phyloP scores from a whole-genome alignment of 352 stramenopile genomes.

The Pythium catenulatum region DNA sequence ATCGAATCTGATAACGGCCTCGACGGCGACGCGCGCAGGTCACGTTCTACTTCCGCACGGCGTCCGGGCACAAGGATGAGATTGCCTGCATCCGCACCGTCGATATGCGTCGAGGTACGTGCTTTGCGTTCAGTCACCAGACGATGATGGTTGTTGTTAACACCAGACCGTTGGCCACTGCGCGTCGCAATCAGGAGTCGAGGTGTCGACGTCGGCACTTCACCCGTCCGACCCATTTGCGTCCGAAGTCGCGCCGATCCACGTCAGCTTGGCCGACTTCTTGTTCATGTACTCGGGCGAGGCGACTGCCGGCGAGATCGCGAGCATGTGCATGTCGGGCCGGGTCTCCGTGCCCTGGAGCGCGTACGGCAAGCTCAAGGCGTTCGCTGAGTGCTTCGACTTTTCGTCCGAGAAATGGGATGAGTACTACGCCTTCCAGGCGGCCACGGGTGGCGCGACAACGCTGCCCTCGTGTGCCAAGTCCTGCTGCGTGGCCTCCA shows the following conservation, averaged over 20 bases:
- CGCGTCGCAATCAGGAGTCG: constrained; percentile 63
- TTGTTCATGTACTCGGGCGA: constrained; percentile 94
- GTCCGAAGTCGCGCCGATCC: constrained; percentile 80
- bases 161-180: background rate
- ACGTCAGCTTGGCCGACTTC: constrained; percentile 88
- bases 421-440: constrained; percentile 81
- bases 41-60: constrained; percentile 87
- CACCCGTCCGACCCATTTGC: constrained; percentile 74
- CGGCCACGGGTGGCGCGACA: constrained; percentile 53
- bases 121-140: background rate
- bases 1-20: constrained; percentile 38
- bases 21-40: too few relatives aligned
- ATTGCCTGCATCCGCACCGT: constrained; percentile 87
- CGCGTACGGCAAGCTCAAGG: constrained; percentile 88
- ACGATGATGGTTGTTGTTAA: too few relatives aligned
- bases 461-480: constrained; percentile 71
- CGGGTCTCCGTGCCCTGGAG: constrained; percentile 92
- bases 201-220: constrained; percentile 74
- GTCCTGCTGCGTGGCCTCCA: constrained; percentile 79
- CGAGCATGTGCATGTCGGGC: constrained; percentile 90
- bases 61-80: constrained; percentile 64
- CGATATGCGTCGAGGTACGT: constrained; percentile 82
- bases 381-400: constrained; percentile 92
- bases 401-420: constrained; percentile 91
- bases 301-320: constrained; percentile 85